These are phyloP conservation scores for Aquilaria malaccensis DNA, from an alignment of 345 rosid species.

Conservation along the genomic window DNA sequence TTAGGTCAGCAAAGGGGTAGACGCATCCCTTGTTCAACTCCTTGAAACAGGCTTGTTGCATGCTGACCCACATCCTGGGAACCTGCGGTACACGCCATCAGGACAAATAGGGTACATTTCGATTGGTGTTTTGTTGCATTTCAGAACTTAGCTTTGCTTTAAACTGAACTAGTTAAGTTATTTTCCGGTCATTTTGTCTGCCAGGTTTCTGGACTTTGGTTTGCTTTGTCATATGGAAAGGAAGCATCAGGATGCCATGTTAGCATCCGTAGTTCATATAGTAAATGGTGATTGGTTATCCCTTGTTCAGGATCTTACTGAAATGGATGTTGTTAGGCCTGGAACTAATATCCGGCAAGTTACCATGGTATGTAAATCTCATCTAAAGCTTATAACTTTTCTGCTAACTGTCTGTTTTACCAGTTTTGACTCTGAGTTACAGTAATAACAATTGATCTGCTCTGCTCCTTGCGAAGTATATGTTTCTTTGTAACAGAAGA, in stretches of 20 bases:
- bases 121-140: slow-evolving; percentile 6
- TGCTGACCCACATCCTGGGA: slow-evolving; percentile 99
- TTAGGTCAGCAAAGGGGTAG: slow-evolving; percentile 89
- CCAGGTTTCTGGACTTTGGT: slow-evolving; percentile 93
- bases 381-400: background rate
- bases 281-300: slow-evolving; percentile 89
- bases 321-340: slow-evolving; percentile 89
- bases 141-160: slow-evolving; percentile 9
- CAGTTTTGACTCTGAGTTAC: background rate
- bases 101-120: slow-evolving; percentile 72
- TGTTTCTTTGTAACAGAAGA: background rate
- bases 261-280: slow-evolving; percentile 85
- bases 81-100: slow-evolving; percentile 72
- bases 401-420: background rate
- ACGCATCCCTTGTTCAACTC: slow-evolving; percentile 88
- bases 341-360: slow-evolving; percentile 63
- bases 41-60: slow-evolving; percentile 93
- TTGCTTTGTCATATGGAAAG: slow-evolving; percentile 90
- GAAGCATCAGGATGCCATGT: slow-evolving; percentile 91
- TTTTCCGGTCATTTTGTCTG: slow-evolving; percentile 13
- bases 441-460: background rate
- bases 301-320: slow-evolving; percentile 68
- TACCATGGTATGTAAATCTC: slow-evolving; percentile 50
- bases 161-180: slow-evolving; percentile 8
- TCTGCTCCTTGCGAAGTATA: background rate